Conservation (phyloP, 305 asterid genomes). For the Fraxinus greggii region DNA sequence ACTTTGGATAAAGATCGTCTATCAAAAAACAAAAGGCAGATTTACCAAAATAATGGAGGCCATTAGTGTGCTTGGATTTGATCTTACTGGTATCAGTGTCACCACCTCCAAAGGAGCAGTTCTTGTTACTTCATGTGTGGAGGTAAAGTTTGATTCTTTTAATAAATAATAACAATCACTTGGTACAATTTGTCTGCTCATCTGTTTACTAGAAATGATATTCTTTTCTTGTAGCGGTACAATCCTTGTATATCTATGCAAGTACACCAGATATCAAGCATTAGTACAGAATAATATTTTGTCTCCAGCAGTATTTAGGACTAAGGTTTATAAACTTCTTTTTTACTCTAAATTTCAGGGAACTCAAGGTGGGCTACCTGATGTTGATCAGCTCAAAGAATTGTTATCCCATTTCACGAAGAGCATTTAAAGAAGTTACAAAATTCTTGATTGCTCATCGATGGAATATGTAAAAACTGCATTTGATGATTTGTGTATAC, state of each 20-base stretch:
- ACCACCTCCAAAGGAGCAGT: slow-evolving; percentile 58
- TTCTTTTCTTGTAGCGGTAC: too few relatives aligned
- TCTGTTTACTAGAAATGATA: not conserved
- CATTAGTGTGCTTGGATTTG: slow-evolving; percentile 54
- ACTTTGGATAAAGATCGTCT: slow-evolving; percentile 65
- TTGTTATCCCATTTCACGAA: slow-evolving; percentile 44
- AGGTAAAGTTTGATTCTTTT: slow-evolving; percentile 35
- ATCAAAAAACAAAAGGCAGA: slow-evolving; percentile 53
- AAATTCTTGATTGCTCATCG: slow-evolving; percentile 2
- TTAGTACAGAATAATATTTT: too few relatives aligned
- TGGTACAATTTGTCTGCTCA: not conserved
- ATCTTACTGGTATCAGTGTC: slow-evolving; percentile 54
- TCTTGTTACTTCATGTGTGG: slow-evolving; percentile 57
- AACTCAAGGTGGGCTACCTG: slow-evolving; percentile 34
- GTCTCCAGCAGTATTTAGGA: not conserved
- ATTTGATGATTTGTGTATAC: slow-evolving; percentile 21
- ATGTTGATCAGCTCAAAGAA: slow-evolving; percentile 42
- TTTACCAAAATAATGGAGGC: slow-evolving; percentile 67
- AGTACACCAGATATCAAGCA: not conserved
- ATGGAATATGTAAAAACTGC: slow-evolving; percentile 25
- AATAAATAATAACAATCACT: not conserved
- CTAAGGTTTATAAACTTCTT: not conserved
- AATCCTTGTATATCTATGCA: not conserved
- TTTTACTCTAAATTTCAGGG: slow-evolving; percentile 33
- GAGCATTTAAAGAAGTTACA: slow-evolving; percentile 30